Base-by-base conservation (phyloP, 2,329 filamentous ascomycete genomes). In the Alternaria burnsii region DNA sequence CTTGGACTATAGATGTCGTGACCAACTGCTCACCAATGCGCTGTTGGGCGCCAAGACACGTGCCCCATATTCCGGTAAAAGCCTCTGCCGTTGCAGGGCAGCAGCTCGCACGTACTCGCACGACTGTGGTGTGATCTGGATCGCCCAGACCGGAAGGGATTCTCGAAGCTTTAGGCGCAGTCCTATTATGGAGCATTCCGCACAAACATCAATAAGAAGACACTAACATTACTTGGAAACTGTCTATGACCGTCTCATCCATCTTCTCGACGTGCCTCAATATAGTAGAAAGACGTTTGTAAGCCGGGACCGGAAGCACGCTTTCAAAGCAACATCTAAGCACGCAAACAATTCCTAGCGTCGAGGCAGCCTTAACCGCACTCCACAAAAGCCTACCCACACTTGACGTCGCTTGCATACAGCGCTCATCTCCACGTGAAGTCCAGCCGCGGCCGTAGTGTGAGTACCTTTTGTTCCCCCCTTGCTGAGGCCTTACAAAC, bases 121-220 rank as follows among this genome's bases (percentile, higher is more conserved):
- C 67, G 62, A 71, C 57, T 24, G 67, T 72, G 70, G 70, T 69
- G 65, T 72, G 70, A 72, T 65, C 38, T n/a, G 34, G 16, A 22
- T 42, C 3, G 38, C 38, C 22, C 1, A 44, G 32, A 28, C 9
- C 54, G 20, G 40, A 42, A 42, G 11, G 20, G 40, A 24, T 42
- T 42, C 40, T 8, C 40, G 18, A 24, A 42, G 20, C 40, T 12
- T 5, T 16, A 24, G 40, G 40, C 40, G 12, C 20, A 24, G 8
- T 24, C 16, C 12, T 42, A 3, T 12, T 16, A 9, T 24, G 11
- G 20, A 42, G 7, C n/a, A 36, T 26, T 7, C 36, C n/a, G n/a
- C 41, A 43, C 36, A 38, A 34, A 16, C 16, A 32, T 24, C 20
- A 51, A 38, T 26, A 32, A 47, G 22, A 44, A 18, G n/a, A 28